phyloP scores from a whole-genome alignment of 1,284 basidiomycete genomes.

The Cerioporus squamosus region DNA sequence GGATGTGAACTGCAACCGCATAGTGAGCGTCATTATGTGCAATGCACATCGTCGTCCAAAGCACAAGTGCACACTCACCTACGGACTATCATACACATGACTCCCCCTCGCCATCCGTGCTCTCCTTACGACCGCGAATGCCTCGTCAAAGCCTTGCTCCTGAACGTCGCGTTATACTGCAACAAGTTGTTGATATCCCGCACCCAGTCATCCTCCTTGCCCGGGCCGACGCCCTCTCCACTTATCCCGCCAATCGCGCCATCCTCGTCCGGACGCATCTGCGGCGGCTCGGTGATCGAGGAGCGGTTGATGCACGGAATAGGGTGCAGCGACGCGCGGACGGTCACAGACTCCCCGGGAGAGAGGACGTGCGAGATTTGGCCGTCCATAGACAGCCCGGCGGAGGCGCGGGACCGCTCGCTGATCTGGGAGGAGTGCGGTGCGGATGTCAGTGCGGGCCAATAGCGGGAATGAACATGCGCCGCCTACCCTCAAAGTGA shows the following conservation, averaged over 20 bases:
- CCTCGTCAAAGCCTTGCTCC: constrained; percentile 80
- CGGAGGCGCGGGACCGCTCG: constrained; percentile 82
- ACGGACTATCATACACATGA: not conserved
- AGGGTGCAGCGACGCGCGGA: constrained; percentile 86
- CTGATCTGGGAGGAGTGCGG: constrained; percentile 71
- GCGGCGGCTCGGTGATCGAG: constrained; percentile 59
- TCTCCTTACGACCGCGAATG: constrained; percentile 40
- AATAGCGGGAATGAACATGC: not conserved
- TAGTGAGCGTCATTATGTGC: too few relatives aligned
- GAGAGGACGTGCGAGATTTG: constrained; percentile 80
- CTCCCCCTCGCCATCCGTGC: not conserved
- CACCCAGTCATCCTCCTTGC: constrained; percentile 94
- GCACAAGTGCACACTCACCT: not conserved
- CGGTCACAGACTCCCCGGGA: constrained; percentile 85
- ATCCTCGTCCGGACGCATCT: constrained; percentile 4
- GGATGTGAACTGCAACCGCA: too few relatives aligned
- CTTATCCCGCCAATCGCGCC: constrained; percentile 8
- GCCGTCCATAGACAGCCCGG: constrained; percentile 93
- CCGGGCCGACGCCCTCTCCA: constrained; percentile 49
- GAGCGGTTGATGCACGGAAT: constrained; percentile 93
- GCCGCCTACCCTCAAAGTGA: constrained; percentile 77
- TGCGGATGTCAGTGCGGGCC: not conserved
- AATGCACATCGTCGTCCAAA: too few relatives aligned
- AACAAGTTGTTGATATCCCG: constrained; percentile 93
- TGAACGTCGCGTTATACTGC: constrained; percentile 91